Conservation (phyloP, 2,329 filamentous ascomycete species). For the Apiospora arundinis region DNA sequence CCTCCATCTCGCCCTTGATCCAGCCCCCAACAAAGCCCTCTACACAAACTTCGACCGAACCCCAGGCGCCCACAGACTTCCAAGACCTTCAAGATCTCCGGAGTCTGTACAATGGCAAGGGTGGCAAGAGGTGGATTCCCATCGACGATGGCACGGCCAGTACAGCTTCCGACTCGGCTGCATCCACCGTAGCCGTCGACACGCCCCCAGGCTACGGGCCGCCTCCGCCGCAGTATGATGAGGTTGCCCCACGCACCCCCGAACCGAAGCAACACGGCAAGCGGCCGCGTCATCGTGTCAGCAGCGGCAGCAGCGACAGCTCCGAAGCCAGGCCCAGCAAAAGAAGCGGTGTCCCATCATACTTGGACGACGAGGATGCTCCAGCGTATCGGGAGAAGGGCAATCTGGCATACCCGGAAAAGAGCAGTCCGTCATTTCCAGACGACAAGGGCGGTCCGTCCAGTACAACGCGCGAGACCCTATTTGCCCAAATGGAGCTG, state of each 20-base stretch:
- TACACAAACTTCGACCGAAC: not conserved
- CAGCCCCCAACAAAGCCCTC: too few species aligned
- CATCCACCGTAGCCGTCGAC: slow-evolving; percentile 11
- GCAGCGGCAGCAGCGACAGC: slow-evolving; percentile 7
- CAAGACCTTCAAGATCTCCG: slow-evolving; percentile 15
- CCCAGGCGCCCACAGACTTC: not conserved
- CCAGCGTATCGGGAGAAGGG: too few species aligned
- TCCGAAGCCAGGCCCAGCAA: slow-evolving; percentile 15
- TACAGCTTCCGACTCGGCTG: slow-evolving; percentile 15
- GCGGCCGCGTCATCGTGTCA: slow-evolving; percentile 5
- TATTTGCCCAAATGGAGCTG: not conserved
- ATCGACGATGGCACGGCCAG: slow-evolving; percentile 2
- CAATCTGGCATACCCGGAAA: too few species aligned
- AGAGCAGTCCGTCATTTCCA: too few species aligned
- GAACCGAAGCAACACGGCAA: not conserved
- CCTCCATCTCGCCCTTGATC: not conserved
- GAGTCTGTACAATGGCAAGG: slow-evolving; percentile 21
- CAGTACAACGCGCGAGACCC: not conserved
- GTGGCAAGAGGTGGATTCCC: not conserved
- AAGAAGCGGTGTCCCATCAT: not conserved
- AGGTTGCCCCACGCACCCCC: not conserved
- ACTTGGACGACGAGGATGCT: too few species aligned
- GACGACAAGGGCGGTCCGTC: not conserved
- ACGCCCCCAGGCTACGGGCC: slow-evolving; percentile 11
- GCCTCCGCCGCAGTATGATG: not conserved